Percentiles rank a stretch among this genome's conserved stretches.
Evolutionary conservation across 805 yeast species (phyloP).

Genomic region (Metschnikowia cerradonensis): DNA sequence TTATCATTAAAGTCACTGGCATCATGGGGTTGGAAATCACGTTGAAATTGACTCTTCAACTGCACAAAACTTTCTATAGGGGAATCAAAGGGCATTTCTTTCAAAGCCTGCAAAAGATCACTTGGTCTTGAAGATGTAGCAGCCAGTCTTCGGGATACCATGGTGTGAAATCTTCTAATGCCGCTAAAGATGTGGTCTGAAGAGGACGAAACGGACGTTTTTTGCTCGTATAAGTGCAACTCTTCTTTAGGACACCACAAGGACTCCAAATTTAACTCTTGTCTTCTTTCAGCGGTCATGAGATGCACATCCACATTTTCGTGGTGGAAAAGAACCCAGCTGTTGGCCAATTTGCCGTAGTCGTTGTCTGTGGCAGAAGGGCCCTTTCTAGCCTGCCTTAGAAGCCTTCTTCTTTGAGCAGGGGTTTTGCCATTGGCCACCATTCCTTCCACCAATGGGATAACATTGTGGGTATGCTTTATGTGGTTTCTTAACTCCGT

Average conservation of each 20-base stretch:
- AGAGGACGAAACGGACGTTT: slow-evolving; percentile 15
- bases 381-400: slow-evolving; percentile 53
- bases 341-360: slow-evolving; percentile 56
- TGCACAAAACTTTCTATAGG: neutral
- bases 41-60: slow-evolving; percentile 6
- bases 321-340: slow-evolving; percentile 83
- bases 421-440: slow-evolving; percentile 51
- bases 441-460: slow-evolving; percentile 69
- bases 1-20: slow-evolving; percentile 19
- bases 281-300: slow-evolving; percentile 65
- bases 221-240: slow-evolving; percentile 20
- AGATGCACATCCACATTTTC: slow-evolving; percentile 69
- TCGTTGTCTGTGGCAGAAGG: slow-evolving; percentile 50
- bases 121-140: neutral
- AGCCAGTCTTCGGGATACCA: slow-evolving; percentile 9
- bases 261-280: slow-evolving; percentile 64
- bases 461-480: slow-evolving; percentile 40
- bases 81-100: neutral
- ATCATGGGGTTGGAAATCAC: slow-evolving; percentile 3
- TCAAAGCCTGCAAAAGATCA: slow-evolving; percentile 4
- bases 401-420: slow-evolving; percentile 33
- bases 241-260: slow-evolving; percentile 54
- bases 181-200: slow-evolving; percentile 25
- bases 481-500: slow-evolving; percentile 52
- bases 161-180: slow-evolving; percentile 36